Percentiles rank a stretch among this genome's conserved stretches.
Conservation (phyloP, 768 basidiomycete species). For the Suillus bovinus region DNA sequence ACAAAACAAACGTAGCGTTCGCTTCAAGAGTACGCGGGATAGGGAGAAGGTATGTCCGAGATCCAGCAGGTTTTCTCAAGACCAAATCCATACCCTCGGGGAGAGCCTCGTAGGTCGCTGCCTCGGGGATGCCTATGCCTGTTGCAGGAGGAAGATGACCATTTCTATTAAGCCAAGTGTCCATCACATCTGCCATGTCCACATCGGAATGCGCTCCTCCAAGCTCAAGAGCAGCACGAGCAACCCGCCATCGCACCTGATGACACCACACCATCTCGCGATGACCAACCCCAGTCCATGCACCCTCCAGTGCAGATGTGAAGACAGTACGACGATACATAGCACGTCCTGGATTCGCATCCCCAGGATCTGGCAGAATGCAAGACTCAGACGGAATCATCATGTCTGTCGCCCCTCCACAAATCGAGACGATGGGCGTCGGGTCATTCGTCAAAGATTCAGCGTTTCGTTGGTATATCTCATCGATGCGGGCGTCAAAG, state of each 20-base stretch:
- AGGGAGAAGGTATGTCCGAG: conserved; percentile 55
- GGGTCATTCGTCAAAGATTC: conserved; percentile 40
- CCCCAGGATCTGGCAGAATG: conserved; percentile 44
- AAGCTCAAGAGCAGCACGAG: conserved; percentile 75
- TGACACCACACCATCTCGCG: conserved; percentile 99
- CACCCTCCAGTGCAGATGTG: conserved; percentile 84
- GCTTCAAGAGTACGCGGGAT: conserved; percentile 11
- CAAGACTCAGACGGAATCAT: conserved; percentile 93
- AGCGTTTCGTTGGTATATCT: conserved; percentile 58
- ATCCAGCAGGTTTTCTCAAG: conserved; percentile 42
- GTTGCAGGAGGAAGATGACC: conserved; percentile 44
- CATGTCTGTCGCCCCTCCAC: conserved; percentile 89
- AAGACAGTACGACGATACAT: conserved; percentile 68
- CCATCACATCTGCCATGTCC: conserved; percentile 43
- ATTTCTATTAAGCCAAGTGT: conserved; percentile 65
- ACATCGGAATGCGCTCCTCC: conserved; percentile 32
- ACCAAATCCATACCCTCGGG: conserved; percentile 39
- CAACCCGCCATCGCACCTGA: conserved; percentile 90
- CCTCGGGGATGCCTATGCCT: conserved; percentile 13
- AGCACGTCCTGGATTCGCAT: conserved; percentile 4
- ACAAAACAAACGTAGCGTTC: conserved; percentile 45
- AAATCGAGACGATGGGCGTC: conserved; percentile 81
- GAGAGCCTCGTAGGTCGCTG: conserved; percentile 38
- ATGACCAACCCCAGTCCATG: conserved; percentile 95
- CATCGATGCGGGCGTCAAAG: conserved; percentile 78